Base-by-base conservation (phyloP, 768 basidiomycete species). In the Rhizopogon sp. region DNA sequence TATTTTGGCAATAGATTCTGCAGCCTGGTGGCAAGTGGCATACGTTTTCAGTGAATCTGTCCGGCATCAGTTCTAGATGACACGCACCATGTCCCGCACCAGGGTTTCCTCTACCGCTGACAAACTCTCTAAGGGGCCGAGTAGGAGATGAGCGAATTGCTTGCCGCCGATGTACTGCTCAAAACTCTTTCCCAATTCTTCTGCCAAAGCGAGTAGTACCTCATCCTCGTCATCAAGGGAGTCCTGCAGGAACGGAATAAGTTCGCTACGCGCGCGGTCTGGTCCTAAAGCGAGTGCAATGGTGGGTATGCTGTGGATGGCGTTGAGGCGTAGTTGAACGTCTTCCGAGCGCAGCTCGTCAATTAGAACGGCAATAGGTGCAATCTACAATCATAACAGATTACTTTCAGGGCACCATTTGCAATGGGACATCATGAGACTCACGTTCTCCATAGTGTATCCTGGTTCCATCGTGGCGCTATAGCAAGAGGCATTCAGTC, bases 221-320 rank as follows among this genome's bases (percentile, higher is more conserved):
- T 99, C 97, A 70, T 99, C 97, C 73, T 99, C 97, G 66, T 99
- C 97, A 71, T 99, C 97, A 61, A 99, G 86, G n/a, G 93, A 95
- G 66, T 99, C 96, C 74, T 94, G 93, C 52, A 99, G 83, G 77
- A 99, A 99, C 1, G 94, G 92, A 58, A 99, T 83, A 62, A 99
- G 83, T 69, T 99, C 97, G 53, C 93, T 90, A 59, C 96, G 84
- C 25, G 95, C 91, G 62, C 97, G 90, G 77, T 95, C 90, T 42
- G 93, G 85, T 6, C 97, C 96, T 50, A 99, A 80, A 16, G 97
- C 97, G 58, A 99, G 82, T 5, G 96, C 96, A 73, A 99, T 99
- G 46, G 97, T 99, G 50, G 94, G 93, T 66, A 99, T 83, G 72
- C 95, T 91, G 72, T 94, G 93, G 60, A 99, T 95, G 57, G 97